phyloP scores from a whole-genome alignment of 2,329 filamentous ascomycete species.

The Scolecobasidium constrictum region DNA sequence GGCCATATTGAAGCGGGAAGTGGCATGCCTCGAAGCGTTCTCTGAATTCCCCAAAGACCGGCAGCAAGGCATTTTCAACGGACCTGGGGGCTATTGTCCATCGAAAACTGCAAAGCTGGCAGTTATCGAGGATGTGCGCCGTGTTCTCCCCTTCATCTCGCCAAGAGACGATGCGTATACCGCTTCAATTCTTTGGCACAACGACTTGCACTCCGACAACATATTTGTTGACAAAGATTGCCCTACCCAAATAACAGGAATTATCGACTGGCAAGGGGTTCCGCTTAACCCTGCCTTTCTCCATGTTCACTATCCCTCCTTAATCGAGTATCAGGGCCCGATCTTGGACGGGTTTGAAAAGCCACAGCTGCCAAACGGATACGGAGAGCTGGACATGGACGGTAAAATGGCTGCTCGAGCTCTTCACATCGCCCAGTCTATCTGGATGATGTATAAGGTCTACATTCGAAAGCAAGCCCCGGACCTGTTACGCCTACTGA shows the following conservation, averaged over 20 bases:
- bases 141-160: slow-evolving; percentile 5
- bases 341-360: slow-evolving; percentile 3
- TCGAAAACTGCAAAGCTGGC: slow-evolving; percentile 6
- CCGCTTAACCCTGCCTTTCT: slow-evolving; percentile 25
- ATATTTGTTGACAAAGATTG: slow-evolving; percentile 31
- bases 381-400: slow-evolving; percentile 9
- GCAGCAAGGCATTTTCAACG: slow-evolving; percentile 8
- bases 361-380: slow-evolving; percentile 8
- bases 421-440: slow-evolving; percentile 9
- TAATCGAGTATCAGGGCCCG: slow-evolving; percentile 12
- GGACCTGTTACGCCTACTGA: slow-evolving; percentile 8
- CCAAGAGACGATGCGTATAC: slow-evolving; percentile 5
- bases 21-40: slow-evolving; percentile 3
- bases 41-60: slow-evolving; percentile 7
- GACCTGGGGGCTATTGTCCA: slow-evolving; percentile 3
- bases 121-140: slow-evolving; percentile 7
- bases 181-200: no score
- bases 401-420: slow-evolving; percentile 1
- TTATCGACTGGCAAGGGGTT: slow-evolving; percentile 33
- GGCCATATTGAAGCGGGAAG: slow-evolving; percentile 5
- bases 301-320: slow-evolving; percentile 7
- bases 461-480: slow-evolving; percentile 9
- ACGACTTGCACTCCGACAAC: slow-evolving; percentile 31
- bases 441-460: slow-evolving; percentile 11
- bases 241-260: slow-evolving; percentile 24